A percentile compares a stretch with the other conserved stretches of the same genome.
phyloP scores from a whole-genome alignment of 441 rosid genomes.

The Aleurites moluccanus region DNA sequence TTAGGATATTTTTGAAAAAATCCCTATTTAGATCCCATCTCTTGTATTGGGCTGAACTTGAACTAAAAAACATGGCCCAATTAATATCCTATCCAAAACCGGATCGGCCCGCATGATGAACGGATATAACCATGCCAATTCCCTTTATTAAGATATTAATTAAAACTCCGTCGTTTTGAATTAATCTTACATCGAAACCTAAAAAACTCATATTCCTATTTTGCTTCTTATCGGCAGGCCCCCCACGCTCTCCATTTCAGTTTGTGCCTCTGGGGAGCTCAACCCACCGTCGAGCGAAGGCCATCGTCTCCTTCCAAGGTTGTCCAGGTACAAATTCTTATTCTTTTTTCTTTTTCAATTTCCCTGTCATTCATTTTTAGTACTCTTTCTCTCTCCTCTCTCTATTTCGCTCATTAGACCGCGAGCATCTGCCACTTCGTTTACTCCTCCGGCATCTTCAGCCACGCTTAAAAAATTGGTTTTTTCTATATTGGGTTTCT shows the following conservation, averaged over 20 bases:
- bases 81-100: no score
- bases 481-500: no score
- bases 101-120: no score
- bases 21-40: no score
- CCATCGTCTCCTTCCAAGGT: not conserved
- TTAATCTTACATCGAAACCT: not conserved
- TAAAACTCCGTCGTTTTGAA: slow-evolving; percentile 1
- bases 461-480: no score
- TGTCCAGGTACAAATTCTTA: not conserved
- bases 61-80: no score
- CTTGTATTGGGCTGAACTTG: no score
- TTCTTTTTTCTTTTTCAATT: not conserved
- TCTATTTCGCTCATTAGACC: not conserved
- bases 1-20: no score
- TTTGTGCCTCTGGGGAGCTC: not conserved
- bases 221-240: not conserved
- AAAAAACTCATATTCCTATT: not conserved
- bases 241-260: not conserved
- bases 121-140: no score
- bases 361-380: no score
- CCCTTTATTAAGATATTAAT: no score
- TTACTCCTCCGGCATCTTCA: not conserved
- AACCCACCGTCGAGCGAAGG: not conserved
- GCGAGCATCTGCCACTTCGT: not conserved
- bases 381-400: not conserved